Conservation (phyloP, 345 rosid genomes). For the Bruguiera gymnorhiza region DNA sequence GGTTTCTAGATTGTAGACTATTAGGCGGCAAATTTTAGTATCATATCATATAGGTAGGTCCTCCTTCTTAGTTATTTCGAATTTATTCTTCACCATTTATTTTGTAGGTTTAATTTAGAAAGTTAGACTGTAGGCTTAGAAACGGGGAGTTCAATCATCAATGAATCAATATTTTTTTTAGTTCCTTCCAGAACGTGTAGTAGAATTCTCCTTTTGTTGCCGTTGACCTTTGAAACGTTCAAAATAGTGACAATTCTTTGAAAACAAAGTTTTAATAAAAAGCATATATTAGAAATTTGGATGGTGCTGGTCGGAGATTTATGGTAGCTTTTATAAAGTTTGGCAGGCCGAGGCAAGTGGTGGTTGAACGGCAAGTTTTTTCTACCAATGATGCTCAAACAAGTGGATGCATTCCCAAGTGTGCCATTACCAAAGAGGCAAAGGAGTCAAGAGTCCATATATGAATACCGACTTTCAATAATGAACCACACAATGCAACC, state of each 20-base stretch:
- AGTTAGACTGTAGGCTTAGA: background rate
- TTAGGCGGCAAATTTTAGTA: background rate
- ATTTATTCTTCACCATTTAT: background rate
- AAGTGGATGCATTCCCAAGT: no score
- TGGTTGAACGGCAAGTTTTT: no score
- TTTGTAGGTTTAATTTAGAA: background rate
- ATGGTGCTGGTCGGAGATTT: no score
- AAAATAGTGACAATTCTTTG: background rate
- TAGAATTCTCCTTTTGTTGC: no score
- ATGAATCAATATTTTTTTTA: background rate
- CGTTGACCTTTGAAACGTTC: conserved; percentile 2
- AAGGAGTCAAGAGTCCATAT: background rate
- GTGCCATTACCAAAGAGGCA: background rate
- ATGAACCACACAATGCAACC: background rate
- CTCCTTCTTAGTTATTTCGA: background rate
- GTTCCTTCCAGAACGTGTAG: no score
- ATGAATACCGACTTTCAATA: background rate
- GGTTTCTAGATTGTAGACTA: conserved; percentile 3
- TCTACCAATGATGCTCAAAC: no score
- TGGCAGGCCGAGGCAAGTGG: no score
- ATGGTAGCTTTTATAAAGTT: no score
- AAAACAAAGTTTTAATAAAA: no score
- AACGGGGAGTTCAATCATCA: background rate
- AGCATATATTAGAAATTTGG: no score
- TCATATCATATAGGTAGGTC: background rate